Evolutionary conservation across 1,139 yeast genomes (phyloP).

Genomic region (Ogataea hybrid): DNA sequence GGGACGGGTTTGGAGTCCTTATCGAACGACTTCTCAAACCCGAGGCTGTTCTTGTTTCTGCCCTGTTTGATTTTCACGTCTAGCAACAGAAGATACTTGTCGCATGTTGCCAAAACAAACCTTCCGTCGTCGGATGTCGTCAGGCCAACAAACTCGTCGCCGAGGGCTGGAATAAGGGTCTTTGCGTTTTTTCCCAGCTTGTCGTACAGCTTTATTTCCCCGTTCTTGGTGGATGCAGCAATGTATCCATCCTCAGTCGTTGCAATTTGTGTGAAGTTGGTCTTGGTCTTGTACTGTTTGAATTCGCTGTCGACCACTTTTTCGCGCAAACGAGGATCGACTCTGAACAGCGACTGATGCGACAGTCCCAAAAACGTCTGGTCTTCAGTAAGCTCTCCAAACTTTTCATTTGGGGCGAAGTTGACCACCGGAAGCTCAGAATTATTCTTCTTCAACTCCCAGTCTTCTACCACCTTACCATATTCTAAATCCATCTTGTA

Average conservation of each 20-base stretch:
- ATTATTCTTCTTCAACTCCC: constrained; percentile 47
- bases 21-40: constrained; percentile 65
- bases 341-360: constrained; percentile 58
- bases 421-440: constrained; percentile 45
- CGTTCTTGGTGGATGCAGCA: constrained; percentile 73
- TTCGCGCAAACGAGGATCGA: constrained; percentile 75
- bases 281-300: constrained; percentile 52
- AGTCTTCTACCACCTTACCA: constrained; percentile 82
- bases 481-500: constrained; percentile 76
- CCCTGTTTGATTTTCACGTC: constrained; percentile 66
- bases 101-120: constrained; percentile 80
- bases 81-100: constrained; percentile 62
- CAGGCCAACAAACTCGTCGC: constrained; percentile 65
- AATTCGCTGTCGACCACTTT: constrained; percentile 56
- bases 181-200: constrained; percentile 72
- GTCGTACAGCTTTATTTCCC: constrained; percentile 75
- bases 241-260: constrained; percentile 73
- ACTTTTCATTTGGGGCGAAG: constrained; percentile 69
- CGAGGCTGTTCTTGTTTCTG: constrained; percentile 56
- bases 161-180: constrained; percentile 76
- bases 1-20: constrained; percentile 69
- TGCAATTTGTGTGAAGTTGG: constrained; percentile 59
- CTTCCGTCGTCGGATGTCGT: constrained; percentile 79
- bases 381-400: constrained; percentile 70
- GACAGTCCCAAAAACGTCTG: constrained; percentile 73